Percentiles rank a stretch among this genome's conserved stretches.
Conservation (phyloP, 495 filamentous ascomycete genomes). For the Penicillium silybi region DNA sequence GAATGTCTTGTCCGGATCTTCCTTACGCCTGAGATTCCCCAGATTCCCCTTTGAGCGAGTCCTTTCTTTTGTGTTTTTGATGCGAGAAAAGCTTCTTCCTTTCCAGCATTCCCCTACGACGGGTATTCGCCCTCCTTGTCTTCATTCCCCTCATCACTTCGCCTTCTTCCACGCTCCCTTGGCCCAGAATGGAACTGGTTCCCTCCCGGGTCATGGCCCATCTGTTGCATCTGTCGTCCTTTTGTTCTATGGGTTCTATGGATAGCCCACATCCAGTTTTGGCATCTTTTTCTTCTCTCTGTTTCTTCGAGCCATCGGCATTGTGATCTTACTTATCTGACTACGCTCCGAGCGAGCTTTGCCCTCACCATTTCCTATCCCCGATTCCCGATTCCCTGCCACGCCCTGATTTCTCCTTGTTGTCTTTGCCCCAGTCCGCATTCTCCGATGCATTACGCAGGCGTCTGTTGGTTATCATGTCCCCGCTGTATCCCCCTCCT, state of each 20-base stretch:
- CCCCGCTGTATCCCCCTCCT: conserved; percentile 21
- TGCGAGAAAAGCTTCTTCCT: conserved; percentile 24
- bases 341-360: conserved; percentile 33
- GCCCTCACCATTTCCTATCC: conserved; percentile 31
- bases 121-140: conserved; percentile 7
- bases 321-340: conserved; percentile 26
- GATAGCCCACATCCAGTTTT: conserved; percentile 1
- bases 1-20: conserved; percentile 25
- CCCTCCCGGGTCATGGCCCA: conserved; percentile 12
- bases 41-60: conserved; percentile 25
- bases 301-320: conserved; percentile 18
- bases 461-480: conserved; percentile 44
- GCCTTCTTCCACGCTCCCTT: conserved; percentile 12
- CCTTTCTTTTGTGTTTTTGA: conserved; percentile 19
- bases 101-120: conserved; percentile 20
- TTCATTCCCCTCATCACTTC: conserved; percentile 11
- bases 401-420: conserved; percentile 23
- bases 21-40: conserved; percentile 31
- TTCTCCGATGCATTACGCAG: conserved; percentile 44
- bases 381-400: conserved; percentile 25
- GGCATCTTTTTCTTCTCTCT: conserved; percentile 11
- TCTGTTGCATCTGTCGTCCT: conserved; percentile 19
- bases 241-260: conserved; percentile 7
- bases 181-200: conserved; percentile 22
- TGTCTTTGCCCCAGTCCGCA: conserved; percentile 29